These are phyloP conservation scores for Solanum etuberosum DNA, from an alignment of 257 asterid genomes.

Conservation along the genomic window DNA sequence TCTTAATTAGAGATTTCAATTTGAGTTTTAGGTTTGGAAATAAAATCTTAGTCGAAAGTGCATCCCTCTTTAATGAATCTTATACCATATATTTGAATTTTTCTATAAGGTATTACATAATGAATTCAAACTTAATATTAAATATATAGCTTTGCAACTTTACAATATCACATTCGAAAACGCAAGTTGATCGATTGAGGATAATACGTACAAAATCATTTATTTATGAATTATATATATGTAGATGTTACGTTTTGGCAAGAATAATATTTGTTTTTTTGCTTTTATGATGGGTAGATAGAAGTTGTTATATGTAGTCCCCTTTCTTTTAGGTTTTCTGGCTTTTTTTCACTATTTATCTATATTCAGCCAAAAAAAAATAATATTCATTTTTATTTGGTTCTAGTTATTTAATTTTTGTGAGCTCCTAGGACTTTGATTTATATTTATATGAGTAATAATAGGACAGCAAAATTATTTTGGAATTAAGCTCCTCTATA, in stretches of 20 bases:
- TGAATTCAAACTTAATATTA: neutral
- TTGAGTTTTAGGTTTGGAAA: too few species aligned
- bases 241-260: neutral
- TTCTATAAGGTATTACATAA: too few species aligned
- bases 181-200: neutral
- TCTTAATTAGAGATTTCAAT: too few species aligned
- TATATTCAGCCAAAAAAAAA: neutral
- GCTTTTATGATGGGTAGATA: neutral
- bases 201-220: neutral
- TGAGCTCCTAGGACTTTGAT: neutral
- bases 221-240: neutral
- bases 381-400: neutral
- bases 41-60: neutral
- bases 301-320: neutral
- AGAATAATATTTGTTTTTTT: neutral
- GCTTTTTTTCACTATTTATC: neutral
- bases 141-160: neutral
- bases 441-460: neutral
- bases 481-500: neutral
- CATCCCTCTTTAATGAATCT: too few species aligned
- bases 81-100: too few species aligned
- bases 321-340: neutral
- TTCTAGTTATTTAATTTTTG: neutral
- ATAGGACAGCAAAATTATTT: neutral
- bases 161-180: neutral